A percentile compares a stretch with the other conserved stretches of the same genome.
These are phyloP conservation scores for Francoa sonchifolia DNA, from an alignment of 441 rosid species.

Conservation along the genomic window DNA sequence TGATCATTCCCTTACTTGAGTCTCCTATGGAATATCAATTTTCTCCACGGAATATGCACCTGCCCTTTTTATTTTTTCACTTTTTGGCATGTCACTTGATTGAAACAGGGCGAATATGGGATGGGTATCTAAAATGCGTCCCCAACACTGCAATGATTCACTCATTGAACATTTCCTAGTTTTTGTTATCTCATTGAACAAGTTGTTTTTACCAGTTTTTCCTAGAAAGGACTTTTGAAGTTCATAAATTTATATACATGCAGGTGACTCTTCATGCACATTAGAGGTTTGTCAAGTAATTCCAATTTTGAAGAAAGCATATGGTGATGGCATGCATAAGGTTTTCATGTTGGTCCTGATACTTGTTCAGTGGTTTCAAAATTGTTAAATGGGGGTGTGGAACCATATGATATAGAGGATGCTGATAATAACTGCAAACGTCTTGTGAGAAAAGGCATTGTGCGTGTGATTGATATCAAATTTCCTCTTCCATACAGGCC, in stretches of 20 bases:
- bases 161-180: not conserved
- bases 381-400: constrained; percentile 32
- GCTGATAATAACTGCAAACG: constrained; percentile 27
- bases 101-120: not conserved
- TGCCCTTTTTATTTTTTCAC: too few species aligned
- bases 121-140: not conserved
- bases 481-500: constrained; percentile 36
- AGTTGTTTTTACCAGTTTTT: too few species aligned
- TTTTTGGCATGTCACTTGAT: too few species aligned
- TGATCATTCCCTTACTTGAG: too few species aligned
- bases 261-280: constrained; percentile 28
- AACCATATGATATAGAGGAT: constrained; percentile 32
- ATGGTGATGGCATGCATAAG: constrained; percentile 28
- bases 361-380: constrained; percentile 28
- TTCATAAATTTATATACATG: not conserved
- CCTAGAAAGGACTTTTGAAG: not conserved
- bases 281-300: constrained; percentile 23
- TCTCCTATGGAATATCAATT: too few species aligned
- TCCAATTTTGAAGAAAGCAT: constrained; percentile 26
- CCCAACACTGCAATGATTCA: not conserved
- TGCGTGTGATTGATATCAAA: constrained; percentile 32
- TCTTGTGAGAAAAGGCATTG: constrained; percentile 26
- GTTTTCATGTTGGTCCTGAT: constrained; percentile 35
- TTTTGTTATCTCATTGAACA: not conserved
- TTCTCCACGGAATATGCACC: too few species aligned